Evolutionary conservation across 805 yeast species (phyloP), one percentile per base, ranked within the genome.

Genomic region (Teunomyces panamensis): DNA sequence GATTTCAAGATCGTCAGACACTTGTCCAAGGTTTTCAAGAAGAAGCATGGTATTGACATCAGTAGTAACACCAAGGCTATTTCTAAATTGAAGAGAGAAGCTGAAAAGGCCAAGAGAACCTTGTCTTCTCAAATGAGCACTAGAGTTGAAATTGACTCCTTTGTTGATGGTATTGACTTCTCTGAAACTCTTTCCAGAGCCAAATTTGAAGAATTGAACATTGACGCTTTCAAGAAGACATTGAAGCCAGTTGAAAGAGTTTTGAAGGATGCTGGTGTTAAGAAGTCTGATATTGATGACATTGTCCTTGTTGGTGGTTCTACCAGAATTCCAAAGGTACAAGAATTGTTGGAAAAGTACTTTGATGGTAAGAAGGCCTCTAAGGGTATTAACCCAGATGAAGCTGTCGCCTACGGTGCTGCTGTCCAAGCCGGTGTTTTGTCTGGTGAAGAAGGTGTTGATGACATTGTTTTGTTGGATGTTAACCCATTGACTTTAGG

Each of bases 351-450:
- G 47, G 75, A 73, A 56, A 63, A 67, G 53, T 73, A 63, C 69
- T 73, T 73, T 57, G 64, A 65, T 57, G 78, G 77, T 58, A 73
- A 73, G 68, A 71, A 71, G 61, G 75, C 74, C 39, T 70, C 75
- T 50, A 72, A 72, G 65, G 75, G 77, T 62, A 73, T 73, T 54
- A 73, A 73, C 65, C 77, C 78, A 14, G 78, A 73, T 60, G 78
- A 73, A 65, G 78, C 78, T 56, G 78, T 73, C 56, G 78, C 78
- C 34, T 73, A 72, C 62, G 78, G 78, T 68, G 98, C 98, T 67
- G 97, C 98, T 67, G 97, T 91, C 65, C 97, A 91, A 81, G 98
- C 96, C 80, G 97, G 97, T 71, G 89, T 92, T 78, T 83, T 91
- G 76, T 87, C 97, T 62, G 96, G 96, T 79, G 83, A 80, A 90